A percentile compares a stretch with the other conserved stretches of the same genome.
Evolutionary conservation across 2,329 filamentous ascomycete species (phyloP).

Genomic region (Cercospora sp.): DNA sequence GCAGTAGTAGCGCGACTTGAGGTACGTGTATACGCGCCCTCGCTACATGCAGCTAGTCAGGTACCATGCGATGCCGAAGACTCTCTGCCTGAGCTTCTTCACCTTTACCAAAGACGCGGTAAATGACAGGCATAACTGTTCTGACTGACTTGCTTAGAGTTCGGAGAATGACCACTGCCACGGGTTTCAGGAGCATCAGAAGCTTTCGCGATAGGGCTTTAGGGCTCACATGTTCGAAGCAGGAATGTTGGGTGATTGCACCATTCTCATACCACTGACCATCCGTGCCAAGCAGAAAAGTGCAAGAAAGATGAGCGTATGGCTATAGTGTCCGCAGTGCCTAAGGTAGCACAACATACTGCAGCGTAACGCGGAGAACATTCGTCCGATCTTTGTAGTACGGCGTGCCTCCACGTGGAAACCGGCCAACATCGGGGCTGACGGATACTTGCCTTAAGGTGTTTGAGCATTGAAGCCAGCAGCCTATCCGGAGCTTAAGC

Average conservation of each 20-base stretch:
- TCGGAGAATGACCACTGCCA: background rate
- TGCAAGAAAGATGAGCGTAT: background rate
- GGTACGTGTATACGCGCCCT: background rate
- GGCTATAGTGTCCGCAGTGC: background rate
- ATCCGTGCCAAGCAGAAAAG: background rate
- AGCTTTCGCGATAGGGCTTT: background rate
- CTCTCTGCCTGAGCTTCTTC: background rate
- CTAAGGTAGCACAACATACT: background rate
- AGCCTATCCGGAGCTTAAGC: background rate
- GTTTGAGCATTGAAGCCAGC: background rate
- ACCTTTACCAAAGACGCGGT: background rate
- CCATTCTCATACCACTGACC: background rate
- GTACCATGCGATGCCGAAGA: background rate
- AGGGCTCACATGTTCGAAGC: background rate
- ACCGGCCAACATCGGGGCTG: constrained; percentile 4
- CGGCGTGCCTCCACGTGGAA: background rate
- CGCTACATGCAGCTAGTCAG: background rate
- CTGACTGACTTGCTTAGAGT: background rate
- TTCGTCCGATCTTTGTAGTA: background rate
- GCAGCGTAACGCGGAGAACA: background rate
- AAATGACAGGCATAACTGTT: background rate
- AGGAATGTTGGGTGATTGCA: background rate
- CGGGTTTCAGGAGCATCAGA: background rate
- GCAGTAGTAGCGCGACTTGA: background rate
- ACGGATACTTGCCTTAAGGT: background rate